Evolutionary conservation across 23 red algal species (phyloP).

Genomic region (Gracilaria domingensis): DNA sequence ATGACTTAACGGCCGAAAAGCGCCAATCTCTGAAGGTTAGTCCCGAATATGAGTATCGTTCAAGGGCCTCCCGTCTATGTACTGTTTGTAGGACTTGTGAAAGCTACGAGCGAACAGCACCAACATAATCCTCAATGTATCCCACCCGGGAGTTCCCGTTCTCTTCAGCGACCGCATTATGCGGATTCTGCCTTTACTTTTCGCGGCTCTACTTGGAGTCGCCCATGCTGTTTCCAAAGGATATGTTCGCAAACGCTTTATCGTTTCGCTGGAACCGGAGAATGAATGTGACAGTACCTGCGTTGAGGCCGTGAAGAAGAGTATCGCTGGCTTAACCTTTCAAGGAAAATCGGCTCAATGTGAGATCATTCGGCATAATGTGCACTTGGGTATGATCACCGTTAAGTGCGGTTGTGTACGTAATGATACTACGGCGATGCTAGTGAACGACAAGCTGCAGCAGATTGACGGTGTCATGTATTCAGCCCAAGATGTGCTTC

Average conservation of each 20-base stretch:
- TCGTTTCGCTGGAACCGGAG: background rate
- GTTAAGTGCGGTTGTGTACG: slow-evolving; percentile 25
- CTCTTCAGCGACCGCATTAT: slow-evolving; percentile 12
- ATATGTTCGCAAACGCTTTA: slow-evolving; percentile 26
- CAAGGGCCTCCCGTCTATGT: background rate
- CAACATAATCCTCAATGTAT: slow-evolving; percentile 22
- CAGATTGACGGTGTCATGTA: slow-evolving; percentile 26
- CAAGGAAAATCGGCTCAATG: slow-evolving; percentile 32
- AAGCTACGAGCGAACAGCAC: background rate
- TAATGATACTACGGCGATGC: slow-evolving; percentile 34
- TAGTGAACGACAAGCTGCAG: slow-evolving; percentile 28
- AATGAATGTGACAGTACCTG: background rate
- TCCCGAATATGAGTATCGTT: background rate
- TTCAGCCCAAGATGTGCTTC: slow-evolving; percentile 32
- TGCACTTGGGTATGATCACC: slow-evolving; percentile 43
- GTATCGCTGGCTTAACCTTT: background rate
- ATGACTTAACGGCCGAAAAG: background rate
- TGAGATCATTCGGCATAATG: slow-evolving; percentile 32
- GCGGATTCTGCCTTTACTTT: slow-evolving; percentile 1
- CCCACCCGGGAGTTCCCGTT: background rate
- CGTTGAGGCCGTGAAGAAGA: slow-evolving; percentile 24
- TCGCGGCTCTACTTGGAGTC: slow-evolving; percentile 18
- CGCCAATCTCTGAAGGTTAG: background rate
- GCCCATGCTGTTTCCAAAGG: background rate
- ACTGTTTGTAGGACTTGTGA: background rate